Base-by-base conservation (phyloP, 139 green algal species). In the Pleodorina starrii region DNA sequence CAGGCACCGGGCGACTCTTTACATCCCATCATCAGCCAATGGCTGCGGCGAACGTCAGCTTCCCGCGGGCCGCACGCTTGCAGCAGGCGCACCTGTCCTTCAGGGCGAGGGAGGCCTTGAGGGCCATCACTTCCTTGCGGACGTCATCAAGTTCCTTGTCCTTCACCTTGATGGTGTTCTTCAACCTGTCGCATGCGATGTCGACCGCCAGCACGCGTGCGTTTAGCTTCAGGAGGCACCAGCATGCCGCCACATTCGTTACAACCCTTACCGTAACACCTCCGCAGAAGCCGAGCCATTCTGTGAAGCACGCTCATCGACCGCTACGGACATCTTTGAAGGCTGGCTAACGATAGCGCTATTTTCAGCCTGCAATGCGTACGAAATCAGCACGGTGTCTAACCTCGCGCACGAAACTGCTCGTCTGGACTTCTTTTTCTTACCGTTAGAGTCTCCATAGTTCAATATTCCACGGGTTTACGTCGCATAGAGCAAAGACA, bases 11-110 rank as follows among this genome's bases (percentile, higher is more conserved):
- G n/a, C n/a, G n/a, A n/a, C n/a, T n/a, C n/a, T n/a, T n/a, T n/a
- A n/a, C n/a, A n/a, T n/a, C n/a, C n/a, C n/a, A n/a, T n/a, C n/a
- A n/a, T n/a, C n/a, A n/a, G n/a, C n/a, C n/a, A n/a, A n/a, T n/a
- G n/a, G n/a, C n/a, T n/a, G n/a, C n/a, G n/a, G n/a, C n/a, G n/a
- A n/a, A n/a, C n/a, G n/a, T n/a, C n/a, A n/a, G n/a, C n/a, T n/a
- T n/a, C n/a, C n/a, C n/a, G n/a, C n/a, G n/a, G n/a, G n/a, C n/a
- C n/a, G n/a, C n/a, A n/a, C n/a, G n/a, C n/a, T n/a, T n/a, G n/a
- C n/a, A n/a, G n/a, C n/a, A n/a, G n/a, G n/a, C n/a, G 54, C n/a
- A 86, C 79, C 79, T 78, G 60, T 87, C 81, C 60, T 87, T 87
- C 6, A 43, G 27, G n/a, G 14, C 21, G 4, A 87, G 42, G 40